A percentile compares a stretch with the other conserved stretches of the same genome.
Conservation (phyloP, 306 rosid species). For the Cucurbita ficifolia region DNA sequence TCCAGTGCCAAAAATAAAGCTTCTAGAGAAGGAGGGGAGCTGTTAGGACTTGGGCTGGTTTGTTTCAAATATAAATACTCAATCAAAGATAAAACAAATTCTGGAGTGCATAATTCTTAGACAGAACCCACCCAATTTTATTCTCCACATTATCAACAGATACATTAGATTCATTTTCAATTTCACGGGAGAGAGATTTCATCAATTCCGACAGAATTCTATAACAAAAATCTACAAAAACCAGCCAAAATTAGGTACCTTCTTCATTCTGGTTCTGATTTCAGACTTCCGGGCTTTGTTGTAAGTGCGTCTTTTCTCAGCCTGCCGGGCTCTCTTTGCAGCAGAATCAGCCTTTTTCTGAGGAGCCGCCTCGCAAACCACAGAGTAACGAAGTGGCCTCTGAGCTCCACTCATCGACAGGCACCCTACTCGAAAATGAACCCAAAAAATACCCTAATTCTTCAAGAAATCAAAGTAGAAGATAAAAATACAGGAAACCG, state of each 20-base stretch:
- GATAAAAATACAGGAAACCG: background rate
- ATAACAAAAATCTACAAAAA: background rate
- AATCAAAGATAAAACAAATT: background rate
- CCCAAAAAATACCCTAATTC: background rate
- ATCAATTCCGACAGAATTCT: background rate
- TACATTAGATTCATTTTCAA: background rate
- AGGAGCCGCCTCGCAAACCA: slow-evolving; percentile 63
- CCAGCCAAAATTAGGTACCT: slow-evolving; percentile 30
- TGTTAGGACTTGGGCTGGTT: background rate
- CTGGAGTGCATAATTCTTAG: background rate
- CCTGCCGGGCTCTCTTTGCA: slow-evolving; percentile 65
- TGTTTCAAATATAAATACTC: background rate
- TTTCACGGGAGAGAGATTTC: background rate
- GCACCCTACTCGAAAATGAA: slow-evolving; percentile 31
- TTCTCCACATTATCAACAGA: background rate
- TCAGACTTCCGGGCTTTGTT: slow-evolving; percentile 74
- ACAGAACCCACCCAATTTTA: background rate
- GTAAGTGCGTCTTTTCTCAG: slow-evolving; percentile 74
- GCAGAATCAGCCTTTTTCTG: slow-evolving; percentile 65
- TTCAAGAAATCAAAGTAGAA: background rate
- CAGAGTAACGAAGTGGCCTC: slow-evolving; percentile 23
- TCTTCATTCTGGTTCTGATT: slow-evolving; percentile 66
- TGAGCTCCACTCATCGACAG: slow-evolving; percentile 22
- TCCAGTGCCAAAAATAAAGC: background rate
- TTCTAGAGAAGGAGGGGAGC: background rate